Percentiles rank a stretch among this genome's conserved stretches.
Conservation (phyloP, 208 protist genomes). For the Porcisia hertigi region DNA sequence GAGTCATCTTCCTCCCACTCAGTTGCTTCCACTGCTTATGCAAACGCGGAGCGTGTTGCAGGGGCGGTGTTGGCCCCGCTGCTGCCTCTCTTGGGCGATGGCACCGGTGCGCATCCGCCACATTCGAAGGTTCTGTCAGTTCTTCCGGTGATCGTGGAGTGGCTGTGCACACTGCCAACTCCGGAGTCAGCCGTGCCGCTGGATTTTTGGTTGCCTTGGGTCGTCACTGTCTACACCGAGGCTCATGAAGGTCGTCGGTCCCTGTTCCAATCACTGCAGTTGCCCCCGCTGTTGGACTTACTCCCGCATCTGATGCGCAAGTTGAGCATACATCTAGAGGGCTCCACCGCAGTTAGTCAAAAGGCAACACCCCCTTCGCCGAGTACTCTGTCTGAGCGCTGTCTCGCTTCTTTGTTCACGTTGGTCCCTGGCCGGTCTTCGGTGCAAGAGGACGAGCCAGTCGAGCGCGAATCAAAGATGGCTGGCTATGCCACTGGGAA, state of each 20-base stretch:
- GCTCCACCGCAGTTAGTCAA: background rate
- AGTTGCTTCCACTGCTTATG: slow-evolving; percentile 10
- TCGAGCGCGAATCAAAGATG: background rate
- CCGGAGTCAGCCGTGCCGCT: slow-evolving; percentile 22
- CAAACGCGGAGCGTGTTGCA: slow-evolving; percentile 13
- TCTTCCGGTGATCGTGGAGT: slow-evolving; percentile 57
- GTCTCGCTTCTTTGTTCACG: slow-evolving; percentile 9
- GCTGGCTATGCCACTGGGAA: background rate
- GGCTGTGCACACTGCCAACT: slow-evolving; percentile 52
- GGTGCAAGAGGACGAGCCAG: background rate
- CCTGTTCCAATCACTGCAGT: background rate
- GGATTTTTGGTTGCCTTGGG: slow-evolving; percentile 41
- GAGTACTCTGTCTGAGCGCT: slow-evolving; percentile 3
- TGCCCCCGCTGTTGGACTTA: slow-evolving; percentile 30
- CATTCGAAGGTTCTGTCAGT: slow-evolving; percentile 46
- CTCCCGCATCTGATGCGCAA: slow-evolving; percentile 30
- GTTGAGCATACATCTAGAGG: slow-evolving; percentile 5
- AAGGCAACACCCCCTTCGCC: background rate
- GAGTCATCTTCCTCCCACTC: background rate
- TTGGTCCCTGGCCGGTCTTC: background rate
- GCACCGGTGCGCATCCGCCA: slow-evolving; percentile 11
- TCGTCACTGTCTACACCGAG: slow-evolving; percentile 25
- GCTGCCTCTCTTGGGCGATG: slow-evolving; percentile 27
- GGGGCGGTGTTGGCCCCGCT: slow-evolving; percentile 16
- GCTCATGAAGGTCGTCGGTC: background rate